These are phyloP conservation scores for Daldinia decipiens DNA, from an alignment of 495 filamentous ascomycete species.

Conservation along the genomic window DNA sequence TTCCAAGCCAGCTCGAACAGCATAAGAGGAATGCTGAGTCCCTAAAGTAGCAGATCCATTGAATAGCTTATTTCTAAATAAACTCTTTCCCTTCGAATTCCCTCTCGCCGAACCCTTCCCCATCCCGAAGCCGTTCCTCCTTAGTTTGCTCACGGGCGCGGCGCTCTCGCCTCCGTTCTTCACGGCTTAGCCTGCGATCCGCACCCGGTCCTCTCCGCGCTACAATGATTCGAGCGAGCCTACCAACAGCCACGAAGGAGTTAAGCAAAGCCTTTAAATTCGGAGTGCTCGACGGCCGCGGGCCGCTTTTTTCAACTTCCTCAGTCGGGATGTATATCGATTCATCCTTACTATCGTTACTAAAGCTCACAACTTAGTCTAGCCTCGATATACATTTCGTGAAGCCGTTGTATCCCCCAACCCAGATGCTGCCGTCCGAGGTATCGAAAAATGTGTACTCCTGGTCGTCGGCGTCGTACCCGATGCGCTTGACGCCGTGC, in stretches of 20 bases:
- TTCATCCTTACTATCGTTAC: neutral
- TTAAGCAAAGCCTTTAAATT: neutral
- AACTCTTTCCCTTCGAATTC: neutral
- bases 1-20: neutral
- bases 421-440: slow-evolving; percentile 3
- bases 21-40: neutral
- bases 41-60: neutral
- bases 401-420: neutral
- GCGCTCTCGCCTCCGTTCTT: neutral
- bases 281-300: neutral
- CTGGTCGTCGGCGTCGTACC: slow-evolving; percentile 9
- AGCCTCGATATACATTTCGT: neutral
- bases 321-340: neutral
- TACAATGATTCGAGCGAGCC: neutral
- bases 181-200: neutral
- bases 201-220: neutral
- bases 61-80: neutral
- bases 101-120: neutral
- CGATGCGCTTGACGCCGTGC: slow-evolving; percentile 9
- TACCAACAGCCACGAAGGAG: neutral
- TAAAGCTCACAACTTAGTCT: neutral
- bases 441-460: slow-evolving; percentile 8
- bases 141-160: neutral
- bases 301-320: neutral
- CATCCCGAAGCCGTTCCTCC: neutral